phyloP scores from a whole-genome alignment of 257 asterid genomes.

The Solanum chiquidenum region DNA sequence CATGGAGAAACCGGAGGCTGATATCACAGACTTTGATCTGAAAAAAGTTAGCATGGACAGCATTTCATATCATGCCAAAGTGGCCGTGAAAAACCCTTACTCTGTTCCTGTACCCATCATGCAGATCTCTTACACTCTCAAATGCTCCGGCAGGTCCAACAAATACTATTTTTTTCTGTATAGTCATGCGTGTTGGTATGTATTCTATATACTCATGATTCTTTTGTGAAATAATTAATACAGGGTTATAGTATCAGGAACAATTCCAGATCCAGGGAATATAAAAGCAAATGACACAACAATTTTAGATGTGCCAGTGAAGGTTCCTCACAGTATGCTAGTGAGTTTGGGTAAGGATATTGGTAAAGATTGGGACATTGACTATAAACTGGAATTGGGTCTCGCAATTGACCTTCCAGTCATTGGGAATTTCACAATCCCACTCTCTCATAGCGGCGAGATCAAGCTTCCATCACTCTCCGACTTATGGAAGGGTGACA shows the following conservation, averaged over 20 bases:
- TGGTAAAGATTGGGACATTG: constrained; percentile 70
- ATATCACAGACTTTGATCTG: constrained; percentile 60
- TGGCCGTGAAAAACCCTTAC: constrained; percentile 54
- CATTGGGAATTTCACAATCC: constrained; percentile 52
- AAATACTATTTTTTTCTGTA: no score
- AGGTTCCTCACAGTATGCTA: constrained; percentile 55
- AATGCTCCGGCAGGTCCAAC: constrained; percentile 46
- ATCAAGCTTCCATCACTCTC: constrained; percentile 59
- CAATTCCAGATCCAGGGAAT: constrained; percentile 72
- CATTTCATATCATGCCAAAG: constrained; percentile 43
- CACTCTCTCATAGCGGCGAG: constrained; percentile 52
- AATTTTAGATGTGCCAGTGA: constrained; percentile 32
- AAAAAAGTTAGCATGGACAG: constrained; percentile 39
- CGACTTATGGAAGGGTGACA: constrained; percentile 21
- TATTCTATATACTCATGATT: neutral
- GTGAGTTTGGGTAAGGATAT: constrained; percentile 58
- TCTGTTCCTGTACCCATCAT: constrained; percentile 49
- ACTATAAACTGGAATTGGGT: constrained; percentile 35
- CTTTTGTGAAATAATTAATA: neutral
- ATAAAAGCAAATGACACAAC: constrained; percentile 52
- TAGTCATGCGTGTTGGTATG: no score
- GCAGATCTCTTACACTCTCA: constrained; percentile 51
- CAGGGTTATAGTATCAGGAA: constrained; percentile 61
- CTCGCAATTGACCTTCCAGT: constrained; percentile 63
- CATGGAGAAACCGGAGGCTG: constrained; percentile 61